phyloP scores from a whole-genome alignment of 495 filamentous ascomycete genomes.

The Talaromyces ruber region DNA sequence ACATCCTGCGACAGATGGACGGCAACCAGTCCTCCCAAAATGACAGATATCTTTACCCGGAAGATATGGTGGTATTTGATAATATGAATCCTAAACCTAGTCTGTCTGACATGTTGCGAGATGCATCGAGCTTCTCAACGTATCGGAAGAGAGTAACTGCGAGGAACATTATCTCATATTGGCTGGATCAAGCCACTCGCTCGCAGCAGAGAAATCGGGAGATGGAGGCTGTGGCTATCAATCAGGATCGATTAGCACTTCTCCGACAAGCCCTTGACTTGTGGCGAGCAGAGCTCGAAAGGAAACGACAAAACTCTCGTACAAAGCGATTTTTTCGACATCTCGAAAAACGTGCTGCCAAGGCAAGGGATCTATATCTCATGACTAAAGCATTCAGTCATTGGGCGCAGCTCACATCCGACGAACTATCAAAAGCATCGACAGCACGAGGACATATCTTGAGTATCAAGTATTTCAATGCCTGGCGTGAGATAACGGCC shows the following conservation, averaged over 20 bases:
- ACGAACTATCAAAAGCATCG: conserved; percentile 49
- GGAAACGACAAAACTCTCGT: conserved; percentile 36
- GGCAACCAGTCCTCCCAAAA: conserved; percentile 16
- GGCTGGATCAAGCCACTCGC: conserved; percentile 45
- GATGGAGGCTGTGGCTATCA: conserved; percentile 40
- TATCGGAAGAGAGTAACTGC: conserved; percentile 39
- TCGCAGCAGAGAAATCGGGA: conserved; percentile 30
- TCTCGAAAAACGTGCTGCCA: conserved; percentile 50
- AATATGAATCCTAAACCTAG: conserved; percentile 44
- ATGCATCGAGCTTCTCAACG: conserved; percentile 52
- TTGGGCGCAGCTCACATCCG: conserved; percentile 56
- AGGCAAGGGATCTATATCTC: conserved; percentile 56
- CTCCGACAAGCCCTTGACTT: conserved; percentile 48
- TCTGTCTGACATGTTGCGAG: conserved; percentile 45
- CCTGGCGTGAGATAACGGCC: conserved; percentile 66
- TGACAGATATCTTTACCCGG: conserved; percentile 5
- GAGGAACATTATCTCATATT: conserved; percentile 40
- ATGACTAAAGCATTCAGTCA: conserved; percentile 66
- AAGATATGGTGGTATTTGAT: conserved; percentile 14
- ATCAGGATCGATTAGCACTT: conserved; percentile 43
- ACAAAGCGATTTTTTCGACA: conserved; percentile 55
- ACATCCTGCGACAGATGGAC: conserved; percentile 15
- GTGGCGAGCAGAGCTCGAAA: conserved; percentile 44
- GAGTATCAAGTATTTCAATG: conserved; percentile 63
- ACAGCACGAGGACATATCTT: conserved; percentile 61